phyloP scores from a whole-genome alignment of 805 yeast species.

The Pichia manshurica region DNA sequence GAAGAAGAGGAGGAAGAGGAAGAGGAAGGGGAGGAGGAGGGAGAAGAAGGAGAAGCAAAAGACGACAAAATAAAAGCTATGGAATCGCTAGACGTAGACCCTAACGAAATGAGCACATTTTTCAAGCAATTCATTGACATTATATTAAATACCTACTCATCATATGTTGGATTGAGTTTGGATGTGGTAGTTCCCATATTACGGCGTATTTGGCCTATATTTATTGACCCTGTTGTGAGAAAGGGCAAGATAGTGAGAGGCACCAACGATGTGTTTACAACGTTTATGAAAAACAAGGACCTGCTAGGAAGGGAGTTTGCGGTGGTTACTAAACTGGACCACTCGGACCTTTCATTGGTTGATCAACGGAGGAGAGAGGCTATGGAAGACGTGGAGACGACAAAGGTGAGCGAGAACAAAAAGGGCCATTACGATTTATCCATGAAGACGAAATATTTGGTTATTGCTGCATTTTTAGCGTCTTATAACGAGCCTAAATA shows the following conservation, averaged over 20 bases:
- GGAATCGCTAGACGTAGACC: constrained; percentile 5
- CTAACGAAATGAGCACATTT: constrained; percentile 17
- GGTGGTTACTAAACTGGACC: constrained; percentile 19
- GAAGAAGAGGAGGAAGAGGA: not conserved
- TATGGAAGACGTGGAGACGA: not conserved
- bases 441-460: constrained; percentile 56
- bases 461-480: constrained; percentile 78
- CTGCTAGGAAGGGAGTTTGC: constrained; percentile 24
- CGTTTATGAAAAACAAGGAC: constrained; percentile 23
- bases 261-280: constrained; percentile 25
- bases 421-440: constrained; percentile 43
- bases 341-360: constrained; percentile 12
- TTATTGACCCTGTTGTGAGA: constrained; percentile 23
- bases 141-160: constrained; percentile 40
- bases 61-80: not conserved
- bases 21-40: not conserved
- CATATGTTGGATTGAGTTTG: constrained; percentile 42
- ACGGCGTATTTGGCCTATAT: constrained; percentile 28
- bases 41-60: not conserved
- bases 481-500: constrained; percentile 66
- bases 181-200: constrained; percentile 29
- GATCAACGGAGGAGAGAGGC: constrained; percentile 8
- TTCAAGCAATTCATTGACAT: constrained; percentile 34
- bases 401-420: constrained; percentile 1
- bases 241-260: constrained; percentile 18